Conservation (phyloP, 441 rosid species). For the Aleurites moluccanus region DNA sequence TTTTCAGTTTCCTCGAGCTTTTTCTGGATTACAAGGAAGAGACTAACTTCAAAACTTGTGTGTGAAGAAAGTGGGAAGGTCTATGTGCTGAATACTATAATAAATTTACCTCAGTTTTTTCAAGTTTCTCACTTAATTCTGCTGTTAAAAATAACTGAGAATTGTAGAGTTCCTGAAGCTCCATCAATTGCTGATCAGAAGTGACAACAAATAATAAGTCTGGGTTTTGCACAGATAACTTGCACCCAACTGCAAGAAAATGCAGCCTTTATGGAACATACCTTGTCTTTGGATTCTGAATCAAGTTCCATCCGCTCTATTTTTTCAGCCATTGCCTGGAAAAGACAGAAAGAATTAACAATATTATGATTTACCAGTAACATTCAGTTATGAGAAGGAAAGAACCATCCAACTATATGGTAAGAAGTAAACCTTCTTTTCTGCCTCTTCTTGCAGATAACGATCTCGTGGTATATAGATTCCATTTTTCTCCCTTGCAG, state of each 20-base stretch:
- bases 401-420: constrained; percentile 1
- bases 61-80: background rate
- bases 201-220: constrained; percentile 16
- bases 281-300: constrained; percentile 88
- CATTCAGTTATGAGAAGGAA: background rate
- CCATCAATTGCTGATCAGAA: constrained; percentile 66
- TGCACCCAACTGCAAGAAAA: constrained; percentile 16
- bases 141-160: constrained; percentile 67
- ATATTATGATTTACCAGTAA: constrained; percentile 17
- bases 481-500: constrained; percentile 98
- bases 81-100: constrained; percentile 10
- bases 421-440: constrained; percentile 71
- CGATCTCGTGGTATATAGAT: constrained; percentile 94
- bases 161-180: constrained; percentile 80
- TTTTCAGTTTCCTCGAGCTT: constrained; percentile 81
- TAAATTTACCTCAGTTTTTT: constrained; percentile 66
- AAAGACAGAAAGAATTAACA: constrained; percentile 22
- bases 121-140: constrained; percentile 72
- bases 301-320: constrained; percentile 89
- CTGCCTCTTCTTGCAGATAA: constrained; percentile 89
- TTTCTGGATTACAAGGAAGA: constrained; percentile 47
- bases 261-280: constrained; percentile 23
- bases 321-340: constrained; percentile 96
- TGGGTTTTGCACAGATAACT: background rate
- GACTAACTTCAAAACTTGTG: constrained; percentile 22